Percentiles rank a stretch among this genome's conserved stretches.
Evolutionary conservation across 345 rosid genomes (phyloP).

Genomic region (Eucalyptus sp.): DNA sequence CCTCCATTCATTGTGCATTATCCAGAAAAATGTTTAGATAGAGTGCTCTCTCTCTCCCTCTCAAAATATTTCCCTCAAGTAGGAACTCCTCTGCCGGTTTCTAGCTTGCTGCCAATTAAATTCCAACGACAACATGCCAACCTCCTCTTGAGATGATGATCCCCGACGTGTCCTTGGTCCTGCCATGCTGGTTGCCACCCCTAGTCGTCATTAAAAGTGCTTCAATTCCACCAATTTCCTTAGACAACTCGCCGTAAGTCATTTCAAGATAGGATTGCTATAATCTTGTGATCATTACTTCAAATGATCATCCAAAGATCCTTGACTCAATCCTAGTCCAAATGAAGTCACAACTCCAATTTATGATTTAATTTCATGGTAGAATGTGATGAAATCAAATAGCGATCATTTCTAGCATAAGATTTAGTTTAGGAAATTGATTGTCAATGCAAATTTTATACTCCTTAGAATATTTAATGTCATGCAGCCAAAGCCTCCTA

Average conservation of each 20-base stretch:
- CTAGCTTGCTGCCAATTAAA: fast-evolving
- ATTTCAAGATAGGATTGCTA: neutral
- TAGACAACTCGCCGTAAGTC: neutral
- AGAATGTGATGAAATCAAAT: neutral
- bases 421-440: neutral
- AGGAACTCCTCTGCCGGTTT: too few relatives aligned
- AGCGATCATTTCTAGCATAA: neutral
- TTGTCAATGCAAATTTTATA: too few relatives aligned
- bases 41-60: too few relatives aligned
- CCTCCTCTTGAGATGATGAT: too few relatives aligned
- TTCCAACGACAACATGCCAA: too few relatives aligned
- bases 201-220: too few relatives aligned
- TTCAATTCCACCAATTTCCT: too few relatives aligned
- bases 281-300: neutral
- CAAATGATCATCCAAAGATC: neutral
- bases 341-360: neutral
- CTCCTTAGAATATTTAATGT: neutral
- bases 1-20: too few relatives aligned
- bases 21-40: too few relatives aligned
- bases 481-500: neutral
- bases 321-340: neutral
- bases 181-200: too few relatives aligned
- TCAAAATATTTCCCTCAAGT: too few relatives aligned
- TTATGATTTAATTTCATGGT: neutral
- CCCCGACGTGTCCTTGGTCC: too few relatives aligned